Conservation (phyloP, 2,329 filamentous ascomycete genomes). For the Sphaceloma murrayae region DNA sequence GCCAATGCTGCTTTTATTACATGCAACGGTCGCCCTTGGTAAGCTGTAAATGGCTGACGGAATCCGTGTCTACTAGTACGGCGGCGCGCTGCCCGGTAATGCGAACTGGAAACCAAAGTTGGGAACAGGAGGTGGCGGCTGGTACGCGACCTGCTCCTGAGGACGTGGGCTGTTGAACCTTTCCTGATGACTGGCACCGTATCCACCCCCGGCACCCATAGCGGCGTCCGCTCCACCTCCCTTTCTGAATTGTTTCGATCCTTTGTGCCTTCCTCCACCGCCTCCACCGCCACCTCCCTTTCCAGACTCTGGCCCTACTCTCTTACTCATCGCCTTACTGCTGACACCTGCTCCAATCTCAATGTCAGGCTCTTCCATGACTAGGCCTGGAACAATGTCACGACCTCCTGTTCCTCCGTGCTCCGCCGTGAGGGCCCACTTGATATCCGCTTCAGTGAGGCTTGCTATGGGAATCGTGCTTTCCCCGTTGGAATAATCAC, state of each 20-base stretch:
- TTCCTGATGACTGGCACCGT: constrained; percentile 19
- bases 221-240: constrained; percentile 19
- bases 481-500: constrained; percentile 84
- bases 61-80: neutral
- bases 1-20: too few relatives aligned
- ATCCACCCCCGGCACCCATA: constrained; percentile 23
- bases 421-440: constrained; percentile 92
- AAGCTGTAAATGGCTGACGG: too few relatives aligned
- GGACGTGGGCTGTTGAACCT: constrained; percentile 19
- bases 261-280: constrained; percentile 15
- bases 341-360: constrained; percentile 97
- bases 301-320: constrained; percentile 28
- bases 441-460: constrained; percentile 89
- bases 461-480: constrained; percentile 88
- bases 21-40: too few relatives aligned
- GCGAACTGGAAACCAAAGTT: constrained; percentile 31
- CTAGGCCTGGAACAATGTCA: constrained; percentile 69
- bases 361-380: constrained; percentile 95
- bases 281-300: constrained; percentile 25
- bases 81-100: constrained; percentile 10
- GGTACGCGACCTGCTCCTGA: constrained; percentile 32
- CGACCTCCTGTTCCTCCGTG: constrained; percentile 85
- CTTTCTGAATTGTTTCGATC: constrained; percentile 15
- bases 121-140: constrained; percentile 33
- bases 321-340: constrained; percentile 55